Evolutionary conservation across 345 rosid species (phyloP).

Genomic region (Salix exigua): DNA sequence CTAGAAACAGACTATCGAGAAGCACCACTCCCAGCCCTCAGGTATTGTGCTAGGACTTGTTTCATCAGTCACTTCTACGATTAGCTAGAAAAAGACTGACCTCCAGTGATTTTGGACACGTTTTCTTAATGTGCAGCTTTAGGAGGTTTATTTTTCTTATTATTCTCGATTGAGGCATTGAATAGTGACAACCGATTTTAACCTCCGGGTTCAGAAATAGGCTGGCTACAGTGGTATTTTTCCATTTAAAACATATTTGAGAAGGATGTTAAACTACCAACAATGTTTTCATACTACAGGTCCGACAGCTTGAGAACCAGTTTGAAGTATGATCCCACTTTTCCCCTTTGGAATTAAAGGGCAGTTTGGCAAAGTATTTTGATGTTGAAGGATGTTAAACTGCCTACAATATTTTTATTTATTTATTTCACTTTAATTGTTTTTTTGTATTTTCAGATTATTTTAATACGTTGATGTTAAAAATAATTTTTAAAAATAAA

Average conservation of each 20-base stretch:
- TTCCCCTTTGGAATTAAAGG: not conserved
- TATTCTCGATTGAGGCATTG: not conserved
- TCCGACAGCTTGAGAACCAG: not conserved
- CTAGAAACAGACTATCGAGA: constrained; percentile 33
- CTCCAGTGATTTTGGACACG: no score
- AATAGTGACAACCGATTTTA: not conserved
- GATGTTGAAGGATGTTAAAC: no score
- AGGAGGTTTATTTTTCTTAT: not conserved
- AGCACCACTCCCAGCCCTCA: constrained; percentile 70
- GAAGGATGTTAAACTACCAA: not conserved
- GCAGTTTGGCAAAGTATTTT: no score
- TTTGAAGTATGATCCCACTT: not conserved
- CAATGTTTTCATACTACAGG: not conserved
- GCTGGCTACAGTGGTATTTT: not conserved
- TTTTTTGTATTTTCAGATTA: no score
- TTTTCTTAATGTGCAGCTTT: no score
- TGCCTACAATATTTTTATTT: no score
- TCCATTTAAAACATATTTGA: not conserved
- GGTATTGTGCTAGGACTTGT: constrained; percentile 25
- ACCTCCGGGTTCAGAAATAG: not conserved
- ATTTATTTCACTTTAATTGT: no score
- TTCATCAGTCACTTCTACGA: not conserved
- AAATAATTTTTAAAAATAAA: no score
- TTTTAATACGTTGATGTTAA: no score
- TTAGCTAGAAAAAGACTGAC: no score